Evolutionary conservation across 805 yeast genomes (phyloP).

Genomic region (Cyberlindnera lachancei): DNA sequence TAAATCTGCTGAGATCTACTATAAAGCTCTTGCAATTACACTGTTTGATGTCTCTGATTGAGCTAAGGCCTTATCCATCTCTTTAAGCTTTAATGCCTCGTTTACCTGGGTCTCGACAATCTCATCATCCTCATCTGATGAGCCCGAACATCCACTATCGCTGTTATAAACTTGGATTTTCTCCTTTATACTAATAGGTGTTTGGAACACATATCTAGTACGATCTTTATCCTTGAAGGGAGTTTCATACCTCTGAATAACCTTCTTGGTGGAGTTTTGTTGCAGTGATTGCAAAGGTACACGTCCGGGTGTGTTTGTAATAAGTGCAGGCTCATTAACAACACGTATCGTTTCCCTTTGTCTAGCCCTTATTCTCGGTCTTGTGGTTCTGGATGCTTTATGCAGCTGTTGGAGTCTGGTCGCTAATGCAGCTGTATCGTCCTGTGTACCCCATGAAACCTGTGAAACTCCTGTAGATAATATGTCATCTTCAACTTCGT

Average conservation of each 20-base stretch:
- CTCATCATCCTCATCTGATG: too few species aligned
- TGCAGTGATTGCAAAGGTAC: neutral
- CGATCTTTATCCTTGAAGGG: neutral
- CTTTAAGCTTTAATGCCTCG: too few species aligned
- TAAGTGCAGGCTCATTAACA: neutral
- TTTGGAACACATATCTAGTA: too few species aligned
- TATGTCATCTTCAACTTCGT: neutral
- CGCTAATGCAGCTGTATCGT: neutral
- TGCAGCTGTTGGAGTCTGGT: neutral
- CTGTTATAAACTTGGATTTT: too few species aligned
- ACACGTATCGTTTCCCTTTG: neutral
- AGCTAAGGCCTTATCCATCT: too few species aligned
- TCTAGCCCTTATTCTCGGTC: neutral
- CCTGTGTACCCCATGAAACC: slow-evolving; percentile 1
- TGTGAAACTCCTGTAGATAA: neutral
- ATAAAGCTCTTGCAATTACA: too few species aligned
- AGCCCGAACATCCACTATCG: too few species aligned
- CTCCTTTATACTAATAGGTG: too few species aligned
- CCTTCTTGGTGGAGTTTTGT: neutral
- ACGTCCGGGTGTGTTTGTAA: neutral
- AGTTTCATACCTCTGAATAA: neutral
- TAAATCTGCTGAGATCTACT: too few species aligned
- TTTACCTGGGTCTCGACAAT: too few species aligned
- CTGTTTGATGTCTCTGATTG: too few species aligned
- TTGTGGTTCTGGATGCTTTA: neutral